These are phyloP conservation scores for Phytophthora cactorum DNA, from an alignment of 352 stramenopile genomes.

Conservation along the genomic window DNA sequence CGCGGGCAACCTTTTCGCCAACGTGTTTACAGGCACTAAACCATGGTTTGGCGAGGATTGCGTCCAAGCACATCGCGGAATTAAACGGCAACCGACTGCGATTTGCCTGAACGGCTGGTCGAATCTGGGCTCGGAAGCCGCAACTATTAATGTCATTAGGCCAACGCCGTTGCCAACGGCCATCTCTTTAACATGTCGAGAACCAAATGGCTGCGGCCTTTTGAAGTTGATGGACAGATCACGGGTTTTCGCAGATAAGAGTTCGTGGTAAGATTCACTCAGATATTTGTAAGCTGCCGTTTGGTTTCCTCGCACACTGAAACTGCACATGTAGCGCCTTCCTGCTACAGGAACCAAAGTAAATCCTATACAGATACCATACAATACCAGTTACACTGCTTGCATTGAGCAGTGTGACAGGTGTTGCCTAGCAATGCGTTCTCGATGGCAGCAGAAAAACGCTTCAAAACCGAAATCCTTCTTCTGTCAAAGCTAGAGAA, in stretches of 20 bases:
- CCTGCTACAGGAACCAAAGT: background rate
- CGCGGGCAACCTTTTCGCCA: background rate
- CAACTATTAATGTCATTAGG: conserved; percentile 10
- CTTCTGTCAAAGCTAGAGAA: too few relatives aligned
- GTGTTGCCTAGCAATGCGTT: too few relatives aligned
- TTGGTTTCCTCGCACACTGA: background rate
- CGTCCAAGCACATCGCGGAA: background rate
- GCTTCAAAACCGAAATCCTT: background rate
- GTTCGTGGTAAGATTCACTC: background rate
- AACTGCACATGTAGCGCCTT: background rate
- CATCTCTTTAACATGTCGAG: background rate
- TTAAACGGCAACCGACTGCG: conserved; percentile 10
- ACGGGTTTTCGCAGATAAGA: background rate
- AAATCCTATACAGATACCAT: too few relatives aligned
- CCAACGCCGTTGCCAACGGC: conserved; percentile 16
- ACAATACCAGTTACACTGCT: too few relatives aligned
- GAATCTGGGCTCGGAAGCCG: conserved; percentile 13
- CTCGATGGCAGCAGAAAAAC: background rate
- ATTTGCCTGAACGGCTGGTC: conserved; percentile 21
- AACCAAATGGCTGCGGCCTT: background rate
- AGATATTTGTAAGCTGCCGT: background rate
- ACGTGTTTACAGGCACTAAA: conserved; percentile 7
- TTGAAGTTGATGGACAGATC: background rate
- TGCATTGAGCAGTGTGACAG: too few relatives aligned
- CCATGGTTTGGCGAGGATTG: conserved; percentile 15